Percentiles rank a stretch among this genome's conserved stretches.
These are phyloP conservation scores for Oryza nivara DNA, from an alignment of 176 grass and related monocot genomes.

Conservation along the genomic window DNA sequence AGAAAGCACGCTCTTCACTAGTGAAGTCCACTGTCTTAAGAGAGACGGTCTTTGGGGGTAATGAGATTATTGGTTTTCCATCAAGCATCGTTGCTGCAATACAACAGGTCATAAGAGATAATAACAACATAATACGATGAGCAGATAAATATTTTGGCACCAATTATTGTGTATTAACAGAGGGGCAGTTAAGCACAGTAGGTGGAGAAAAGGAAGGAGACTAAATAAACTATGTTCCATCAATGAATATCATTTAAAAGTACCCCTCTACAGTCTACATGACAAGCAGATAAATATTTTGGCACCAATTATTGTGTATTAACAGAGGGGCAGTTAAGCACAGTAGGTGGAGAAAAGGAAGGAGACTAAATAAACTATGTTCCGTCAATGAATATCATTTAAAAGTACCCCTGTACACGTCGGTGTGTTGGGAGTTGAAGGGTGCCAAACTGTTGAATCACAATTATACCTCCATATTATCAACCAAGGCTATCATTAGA, in stretches of 20 bases:
- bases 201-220: background rate
- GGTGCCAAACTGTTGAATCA: conserved; percentile 14
- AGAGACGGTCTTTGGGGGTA: conserved; percentile 83
- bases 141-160: conserved; percentile 7
- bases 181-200: background rate
- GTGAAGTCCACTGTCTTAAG: conserved; percentile 86
- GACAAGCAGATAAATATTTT: conserved; percentile 5
- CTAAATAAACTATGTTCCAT: background rate
- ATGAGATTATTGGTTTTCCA: conserved; percentile 87
- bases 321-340: background rate
- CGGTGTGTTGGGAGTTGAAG: background rate
- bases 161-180: background rate
- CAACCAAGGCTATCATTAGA: background rate
- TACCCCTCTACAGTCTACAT: background rate
- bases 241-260: too few species aligned
- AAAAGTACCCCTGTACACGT: background rate
- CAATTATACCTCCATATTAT: background rate
- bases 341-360: background rate
- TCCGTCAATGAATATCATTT: background rate
- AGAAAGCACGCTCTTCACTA: conserved; percentile 79
- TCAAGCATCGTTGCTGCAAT: conserved; percentile 75
- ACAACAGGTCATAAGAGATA: conserved; percentile 9
- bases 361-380: background rate
- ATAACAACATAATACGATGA: background rate
- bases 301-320: background rate